Conservation (phyloP, 305 asterid species). For the Lippia alba region DNA sequence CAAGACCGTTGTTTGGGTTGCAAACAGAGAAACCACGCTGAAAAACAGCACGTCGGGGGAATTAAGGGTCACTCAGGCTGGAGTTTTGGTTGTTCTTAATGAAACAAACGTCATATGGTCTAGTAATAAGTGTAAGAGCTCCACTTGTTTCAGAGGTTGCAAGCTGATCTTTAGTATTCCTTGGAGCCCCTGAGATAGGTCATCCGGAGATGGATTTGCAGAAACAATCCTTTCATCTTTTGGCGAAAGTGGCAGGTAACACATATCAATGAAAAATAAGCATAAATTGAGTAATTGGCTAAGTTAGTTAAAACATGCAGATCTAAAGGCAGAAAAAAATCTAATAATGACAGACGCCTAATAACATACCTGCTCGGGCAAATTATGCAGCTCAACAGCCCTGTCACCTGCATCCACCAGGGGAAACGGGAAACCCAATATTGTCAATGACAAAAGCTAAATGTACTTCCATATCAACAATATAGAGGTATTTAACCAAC, state of each 20-base stretch:
- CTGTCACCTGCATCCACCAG: constrained; percentile 69
- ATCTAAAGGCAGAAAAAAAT: constrained; percentile 28
- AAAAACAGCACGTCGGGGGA: no score
- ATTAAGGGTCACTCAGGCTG: no score
- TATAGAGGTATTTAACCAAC: constrained; percentile 7
- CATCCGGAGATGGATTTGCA: constrained; percentile 72
- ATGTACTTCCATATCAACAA: constrained; percentile 11
- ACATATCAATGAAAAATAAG: constrained; percentile 48
- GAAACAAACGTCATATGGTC: no score
- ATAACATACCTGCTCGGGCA: constrained; percentile 78
- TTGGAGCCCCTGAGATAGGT: constrained; percentile 67
- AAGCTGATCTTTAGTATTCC: constrained; percentile 63
- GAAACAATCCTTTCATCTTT: constrained; percentile 84
- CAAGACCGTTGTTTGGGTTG: constrained; percentile 24
- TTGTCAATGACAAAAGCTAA: constrained; percentile 32
- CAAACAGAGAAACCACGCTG: not conserved
- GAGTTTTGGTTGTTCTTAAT: no score
- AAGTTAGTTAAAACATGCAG: constrained; percentile 38
- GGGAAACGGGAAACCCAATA: constrained; percentile 32
- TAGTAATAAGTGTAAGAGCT: no score
- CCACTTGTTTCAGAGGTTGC: constrained; percentile 68
- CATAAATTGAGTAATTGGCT: constrained; percentile 40
- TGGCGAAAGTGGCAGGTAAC: constrained; percentile 71
- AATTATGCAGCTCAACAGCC: constrained; percentile 69
- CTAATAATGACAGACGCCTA: constrained; percentile 12